Conservation (phyloP, 1,284 basidiomycete genomes). For the Cryptococcus hybrid region DNA sequence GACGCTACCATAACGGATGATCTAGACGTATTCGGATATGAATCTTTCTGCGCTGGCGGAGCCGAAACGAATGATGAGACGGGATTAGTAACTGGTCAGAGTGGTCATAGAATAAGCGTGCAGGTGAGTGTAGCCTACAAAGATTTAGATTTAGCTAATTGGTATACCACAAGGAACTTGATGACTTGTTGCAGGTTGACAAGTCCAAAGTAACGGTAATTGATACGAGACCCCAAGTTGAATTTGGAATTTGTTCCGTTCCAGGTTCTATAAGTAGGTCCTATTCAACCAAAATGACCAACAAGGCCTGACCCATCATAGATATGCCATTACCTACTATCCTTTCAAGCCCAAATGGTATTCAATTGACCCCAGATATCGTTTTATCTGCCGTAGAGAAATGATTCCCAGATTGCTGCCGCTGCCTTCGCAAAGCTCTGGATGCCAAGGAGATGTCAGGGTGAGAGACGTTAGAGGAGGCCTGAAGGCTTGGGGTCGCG, state of each 20-base stretch:
- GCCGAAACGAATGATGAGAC: slow-evolving; percentile 19
- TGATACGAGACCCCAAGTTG: slow-evolving; percentile 77
- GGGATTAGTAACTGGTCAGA: slow-evolving; percentile 30
- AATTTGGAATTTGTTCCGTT: slow-evolving; percentile 84
- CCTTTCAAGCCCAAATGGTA: slow-evolving; percentile 22
- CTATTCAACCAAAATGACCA: not conserved
- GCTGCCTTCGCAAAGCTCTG: slow-evolving; percentile 56
- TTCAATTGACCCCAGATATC: slow-evolving; percentile 39
- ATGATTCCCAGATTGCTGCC: slow-evolving; percentile 88
- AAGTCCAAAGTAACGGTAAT: slow-evolving; percentile 54
- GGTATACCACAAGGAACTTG: slow-evolving; percentile 16
- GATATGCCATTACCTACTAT: slow-evolving; percentile 43
- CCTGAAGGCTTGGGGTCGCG: slow-evolving; percentile 67
- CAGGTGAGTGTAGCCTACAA: slow-evolving; percentile 12
- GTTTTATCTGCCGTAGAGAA: slow-evolving; percentile 81
- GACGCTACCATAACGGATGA: slow-evolving; percentile 25
- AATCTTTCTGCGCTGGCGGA: slow-evolving; percentile 68
- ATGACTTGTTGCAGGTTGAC: slow-evolving; percentile 3
- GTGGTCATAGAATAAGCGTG: slow-evolving; percentile 36
- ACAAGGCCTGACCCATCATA: slow-evolving; percentile 10
- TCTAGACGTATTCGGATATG: slow-evolving; percentile 59
- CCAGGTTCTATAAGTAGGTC: slow-evolving; percentile 72
- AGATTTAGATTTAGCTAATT: not conserved
- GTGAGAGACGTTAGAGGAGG: slow-evolving; percentile 76
- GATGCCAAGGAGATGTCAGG: slow-evolving; percentile 59